These are phyloP conservation scores for Cerioporus squamosus DNA, from an alignment of 1,284 basidiomycete genomes.

Conservation along the genomic window DNA sequence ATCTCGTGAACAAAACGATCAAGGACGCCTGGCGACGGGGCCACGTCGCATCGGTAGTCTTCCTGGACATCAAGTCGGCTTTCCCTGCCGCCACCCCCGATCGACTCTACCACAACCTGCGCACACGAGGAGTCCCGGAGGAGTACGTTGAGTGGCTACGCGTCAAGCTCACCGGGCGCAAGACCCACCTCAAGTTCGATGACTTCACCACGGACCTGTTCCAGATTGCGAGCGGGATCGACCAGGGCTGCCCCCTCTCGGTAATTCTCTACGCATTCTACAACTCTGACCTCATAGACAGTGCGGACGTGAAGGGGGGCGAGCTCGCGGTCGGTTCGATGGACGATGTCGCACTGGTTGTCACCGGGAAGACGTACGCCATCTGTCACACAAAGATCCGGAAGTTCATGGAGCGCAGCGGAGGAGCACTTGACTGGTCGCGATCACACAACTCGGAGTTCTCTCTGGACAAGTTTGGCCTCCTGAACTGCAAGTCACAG, in stretches of 20 bases:
- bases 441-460: conserved; percentile 29
- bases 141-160: conserved; percentile 30
- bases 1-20: conserved; percentile 33
- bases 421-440: conserved; percentile 31
- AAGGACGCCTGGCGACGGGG: conserved; percentile 39
- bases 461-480: conserved; percentile 29
- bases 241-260: conserved; percentile 40
- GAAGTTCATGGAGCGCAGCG: not conserved
- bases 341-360: conserved; percentile 32
- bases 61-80: conserved; percentile 45
- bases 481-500: conserved; percentile 17
- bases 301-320: conserved; percentile 2
- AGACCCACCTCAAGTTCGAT: conserved; percentile 34
- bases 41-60: conserved; percentile 37
- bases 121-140: conserved; percentile 31
- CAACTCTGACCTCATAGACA: conserved; percentile 34
- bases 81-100: conserved; percentile 40
- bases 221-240: conserved; percentile 33
- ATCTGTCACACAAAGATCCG: conserved; percentile 22
- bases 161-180: conserved; percentile 24
- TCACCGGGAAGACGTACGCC: conserved; percentile 16
- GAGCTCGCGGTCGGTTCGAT: conserved; percentile 32
- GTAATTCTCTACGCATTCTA: conserved; percentile 39
- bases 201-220: conserved; percentile 31
- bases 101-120: conserved; percentile 39